phyloP scores from a whole-genome alignment of 768 basidiomycete genomes.

The Boletus tomentosulus region DNA sequence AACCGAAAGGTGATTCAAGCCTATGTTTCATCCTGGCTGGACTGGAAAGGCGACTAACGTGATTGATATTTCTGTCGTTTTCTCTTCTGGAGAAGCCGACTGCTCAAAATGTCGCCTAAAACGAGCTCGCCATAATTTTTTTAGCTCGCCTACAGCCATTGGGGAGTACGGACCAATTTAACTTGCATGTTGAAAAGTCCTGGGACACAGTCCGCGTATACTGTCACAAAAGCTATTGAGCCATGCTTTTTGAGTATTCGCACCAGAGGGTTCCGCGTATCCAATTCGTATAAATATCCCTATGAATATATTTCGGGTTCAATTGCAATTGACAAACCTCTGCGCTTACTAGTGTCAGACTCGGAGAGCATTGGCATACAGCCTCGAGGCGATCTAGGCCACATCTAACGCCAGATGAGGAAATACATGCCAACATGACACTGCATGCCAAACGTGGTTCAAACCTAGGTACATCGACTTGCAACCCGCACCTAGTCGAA shows the following conservation, averaged over 20 bases:
- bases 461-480: not conserved
- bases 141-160: not conserved
- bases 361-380: not conserved
- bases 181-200: not conserved
- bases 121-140: not conserved
- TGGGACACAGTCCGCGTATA: not conserved
- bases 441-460: not conserved
- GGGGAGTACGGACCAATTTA: not conserved
- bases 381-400: conserved; percentile 4
- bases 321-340: not conserved
- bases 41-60: not conserved
- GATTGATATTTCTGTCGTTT: not conserved
- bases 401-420: not conserved
- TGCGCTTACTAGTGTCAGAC: not conserved
- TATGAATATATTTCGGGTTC: too few species aligned
- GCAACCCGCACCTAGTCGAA: not conserved
- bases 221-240: not conserved
- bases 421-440: not conserved
- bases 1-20: not conserved
- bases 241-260: too few species aligned
- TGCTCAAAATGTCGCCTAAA: not conserved
- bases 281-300: too few species aligned
- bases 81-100: not conserved
- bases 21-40: not conserved
- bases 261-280: too few species aligned